Percentiles rank a stretch among this genome's conserved stretches.
Conservation (phyloP, 2,329 filamentous ascomycete species). For the Ophiocordyceps camponoti-saundersi region DNA sequence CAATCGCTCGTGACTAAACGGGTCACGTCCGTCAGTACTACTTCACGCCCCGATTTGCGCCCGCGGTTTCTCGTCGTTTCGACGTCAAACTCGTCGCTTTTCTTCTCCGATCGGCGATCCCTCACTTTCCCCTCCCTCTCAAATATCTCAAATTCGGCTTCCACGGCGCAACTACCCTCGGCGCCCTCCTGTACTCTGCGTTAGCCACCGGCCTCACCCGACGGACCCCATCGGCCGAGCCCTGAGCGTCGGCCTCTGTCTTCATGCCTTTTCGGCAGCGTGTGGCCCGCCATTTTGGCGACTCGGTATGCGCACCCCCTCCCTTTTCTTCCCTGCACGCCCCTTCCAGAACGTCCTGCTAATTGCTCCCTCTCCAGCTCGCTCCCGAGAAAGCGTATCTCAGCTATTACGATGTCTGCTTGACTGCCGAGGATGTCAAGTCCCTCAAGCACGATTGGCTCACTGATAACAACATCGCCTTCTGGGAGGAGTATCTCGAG, state of each 20-base stretch:
- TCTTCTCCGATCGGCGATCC: neutral
- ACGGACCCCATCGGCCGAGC: neutral
- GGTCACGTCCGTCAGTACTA: no score
- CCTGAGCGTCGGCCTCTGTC: neutral
- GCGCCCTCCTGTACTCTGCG: neutral
- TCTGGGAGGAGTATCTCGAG: constrained; percentile 97
- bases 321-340: neutral
- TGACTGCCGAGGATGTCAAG: constrained; percentile 80
- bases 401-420: constrained; percentile 23
- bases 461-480: constrained; percentile 92
- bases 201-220: neutral
- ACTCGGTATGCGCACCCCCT: constrained; percentile 19
- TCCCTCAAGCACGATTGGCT: constrained; percentile 87
- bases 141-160: neutral
- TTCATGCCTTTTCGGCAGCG: constrained; percentile 21
- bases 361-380: constrained; percentile 24
- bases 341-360: neutral
- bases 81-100: neutral
- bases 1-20: neutral
- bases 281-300: constrained; percentile 29
- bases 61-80: neutral
- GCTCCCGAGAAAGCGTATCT: constrained; percentile 20
- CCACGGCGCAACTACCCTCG: neutral
- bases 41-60: neutral
- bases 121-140: neutral